Base-by-base conservation (phyloP, 2,329 filamentous ascomycete species). In the Verticillium nubilum region DNA sequence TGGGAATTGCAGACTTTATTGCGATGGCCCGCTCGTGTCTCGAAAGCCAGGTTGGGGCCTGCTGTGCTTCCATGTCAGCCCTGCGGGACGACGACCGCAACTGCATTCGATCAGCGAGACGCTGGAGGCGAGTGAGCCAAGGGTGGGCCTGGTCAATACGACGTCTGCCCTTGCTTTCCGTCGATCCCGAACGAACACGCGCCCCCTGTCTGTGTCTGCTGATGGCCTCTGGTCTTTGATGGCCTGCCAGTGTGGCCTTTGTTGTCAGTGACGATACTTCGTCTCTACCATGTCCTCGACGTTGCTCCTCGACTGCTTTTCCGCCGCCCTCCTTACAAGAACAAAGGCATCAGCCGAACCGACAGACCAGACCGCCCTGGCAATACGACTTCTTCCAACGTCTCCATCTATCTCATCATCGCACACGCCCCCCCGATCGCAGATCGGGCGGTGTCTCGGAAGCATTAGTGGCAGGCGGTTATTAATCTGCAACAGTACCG, bases 401-500 rank as follows among this genome's bases (percentile, higher is more conserved):
- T 23, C 42, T 12, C 42, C 9, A 50, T 50, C 42, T 50, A 50
- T 50, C 42, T 50, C 42, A 50, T 50, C 42, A 50, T 50, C 42
- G 42, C 42, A 10, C 19, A 13, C 19, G 17, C 42, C 42, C 42
- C 42, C 7, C 42, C 12, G 42, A 50, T 50, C 42, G 42, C 42
- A 50, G 42, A 50, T 35, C 54, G 33, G 54, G 25, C 33, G 28
- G 29, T 42, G 54, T 56, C 31, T 56, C 33, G 54, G 31, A 28
- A 56, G 26, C 25, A 56, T 35, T 56, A 33, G 54, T 35, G 42
- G 54, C 25, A 50, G 33, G 19, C 54, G 54, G 33, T 28, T 35
- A 56, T 56, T 56, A 56, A 56, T 42, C 54, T 56, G 54, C 54
- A 56, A 56, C 54, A 56, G 33, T 26, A 50, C 42, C 42, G 42